Conservation (phyloP, 345 rosid genomes). For the Alliaria petiolata region DNA sequence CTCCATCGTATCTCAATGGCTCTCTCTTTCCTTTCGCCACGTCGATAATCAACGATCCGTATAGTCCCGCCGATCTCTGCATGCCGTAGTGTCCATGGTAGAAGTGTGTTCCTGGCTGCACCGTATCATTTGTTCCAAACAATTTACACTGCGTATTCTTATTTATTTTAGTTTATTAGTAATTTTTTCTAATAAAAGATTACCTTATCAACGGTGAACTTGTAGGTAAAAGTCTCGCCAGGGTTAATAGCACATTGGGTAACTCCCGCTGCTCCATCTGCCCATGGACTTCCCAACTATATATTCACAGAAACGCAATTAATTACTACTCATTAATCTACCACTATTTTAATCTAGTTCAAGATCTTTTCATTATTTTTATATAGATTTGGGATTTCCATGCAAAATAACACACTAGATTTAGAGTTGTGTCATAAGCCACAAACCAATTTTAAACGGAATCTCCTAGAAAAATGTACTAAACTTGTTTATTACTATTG, state of each 20-base stretch:
- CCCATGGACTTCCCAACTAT: constrained; percentile 86
- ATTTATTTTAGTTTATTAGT: too few relatives aligned
- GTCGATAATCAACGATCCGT: constrained; percentile 61
- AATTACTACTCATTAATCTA: not conserved
- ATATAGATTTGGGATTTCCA: not conserved
- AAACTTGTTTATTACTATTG: not conserved
- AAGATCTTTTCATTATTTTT: not conserved
- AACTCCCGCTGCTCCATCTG: constrained; percentile 82
- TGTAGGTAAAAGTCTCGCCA: constrained; percentile 69
- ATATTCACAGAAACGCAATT: not conserved
- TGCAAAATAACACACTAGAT: not conserved
- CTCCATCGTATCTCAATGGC: constrained; percentile 65
- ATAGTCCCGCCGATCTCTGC: constrained; percentile 83
- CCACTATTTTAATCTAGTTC: not conserved
- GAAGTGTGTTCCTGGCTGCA: constrained; percentile 77
- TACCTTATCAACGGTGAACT: constrained; percentile 71
- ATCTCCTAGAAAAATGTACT: not conserved
- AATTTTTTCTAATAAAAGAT: not conserved
- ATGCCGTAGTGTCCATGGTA: constrained; percentile 88
- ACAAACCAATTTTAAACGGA: not conserved
- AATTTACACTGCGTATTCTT: not conserved
- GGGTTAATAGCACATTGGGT: constrained; percentile 74
- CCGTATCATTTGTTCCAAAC: not conserved
- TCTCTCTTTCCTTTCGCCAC: constrained; percentile 52
- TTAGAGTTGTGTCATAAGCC: not conserved